A percentile compares a stretch with the other conserved stretches of the same genome.
These are phyloP conservation scores for Fusarium dlaminii DNA, from an alignment of 2,329 filamentous ascomycete genomes.

Conservation along the genomic window DNA sequence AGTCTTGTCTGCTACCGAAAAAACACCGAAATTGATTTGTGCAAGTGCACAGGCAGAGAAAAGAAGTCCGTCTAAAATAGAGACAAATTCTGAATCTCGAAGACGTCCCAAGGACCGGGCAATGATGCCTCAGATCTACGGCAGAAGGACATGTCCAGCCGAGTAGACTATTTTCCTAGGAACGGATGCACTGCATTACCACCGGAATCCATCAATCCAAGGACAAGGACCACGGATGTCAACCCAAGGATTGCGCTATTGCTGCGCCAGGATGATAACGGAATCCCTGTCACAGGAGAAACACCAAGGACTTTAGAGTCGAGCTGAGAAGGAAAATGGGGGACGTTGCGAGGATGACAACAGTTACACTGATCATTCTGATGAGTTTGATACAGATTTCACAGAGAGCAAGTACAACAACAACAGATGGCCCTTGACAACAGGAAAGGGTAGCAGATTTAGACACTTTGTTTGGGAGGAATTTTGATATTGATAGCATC, in stretches of 20 bases:
- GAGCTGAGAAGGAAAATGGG: conserved; percentile 6
- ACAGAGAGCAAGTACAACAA: conserved; percentile 21
- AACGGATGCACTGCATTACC: conserved; percentile 30
- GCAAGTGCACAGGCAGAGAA: conserved; percentile 39
- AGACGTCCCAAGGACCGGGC: conserved; percentile 23
- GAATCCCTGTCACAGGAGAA: conserved; percentile 18
- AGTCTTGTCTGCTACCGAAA: conserved; percentile 42
- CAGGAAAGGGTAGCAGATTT: conserved; percentile 45
- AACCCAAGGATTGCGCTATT: conserved; percentile 29
- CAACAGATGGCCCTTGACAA: conserved; percentile 35
- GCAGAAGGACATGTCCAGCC: conserved; percentile 31
- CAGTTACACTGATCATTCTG: conserved; percentile 27
- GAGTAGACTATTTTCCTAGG: conserved; percentile 18
- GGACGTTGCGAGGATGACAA: conserved; percentile 9
- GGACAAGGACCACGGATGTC: conserved; percentile 17
- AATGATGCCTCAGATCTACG: conserved; percentile 33
- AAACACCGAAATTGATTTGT: conserved; percentile 24
- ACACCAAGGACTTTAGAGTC: conserved; percentile 24
- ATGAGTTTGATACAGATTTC: conserved; percentile 28
- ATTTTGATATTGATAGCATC: conserved; percentile 17
- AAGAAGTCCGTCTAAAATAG: conserved; percentile 33
- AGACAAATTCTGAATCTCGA: conserved; percentile 39
- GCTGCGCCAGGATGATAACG: conserved; percentile 26
- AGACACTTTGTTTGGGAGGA: conserved; percentile 32
- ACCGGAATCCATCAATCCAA: conserved; percentile 31